phyloP scores from a whole-genome alignment of 495 filamentous ascomycete genomes.

The Tuber borchii region DNA sequence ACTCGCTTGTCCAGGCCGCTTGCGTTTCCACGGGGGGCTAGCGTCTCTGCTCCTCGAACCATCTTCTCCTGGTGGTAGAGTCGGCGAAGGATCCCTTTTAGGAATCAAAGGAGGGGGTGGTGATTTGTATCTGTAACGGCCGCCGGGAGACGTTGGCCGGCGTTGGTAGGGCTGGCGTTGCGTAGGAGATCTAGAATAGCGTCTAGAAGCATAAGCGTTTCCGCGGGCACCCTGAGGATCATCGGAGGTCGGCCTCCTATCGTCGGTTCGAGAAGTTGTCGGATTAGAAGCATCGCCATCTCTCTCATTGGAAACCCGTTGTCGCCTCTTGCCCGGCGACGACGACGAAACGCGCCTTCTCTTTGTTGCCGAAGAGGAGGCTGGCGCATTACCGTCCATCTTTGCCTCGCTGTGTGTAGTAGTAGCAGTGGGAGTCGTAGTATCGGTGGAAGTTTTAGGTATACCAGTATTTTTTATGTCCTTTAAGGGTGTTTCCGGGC shows the following conservation, averaged over 20 bases:
- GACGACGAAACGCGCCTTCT: background rate
- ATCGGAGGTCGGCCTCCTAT: conserved; percentile 3
- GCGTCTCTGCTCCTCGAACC: conserved; percentile 23
- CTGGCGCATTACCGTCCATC: background rate
- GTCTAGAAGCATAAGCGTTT: conserved; percentile 18
- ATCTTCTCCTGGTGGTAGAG: conserved; percentile 35
- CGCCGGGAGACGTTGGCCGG: conserved; percentile 20
- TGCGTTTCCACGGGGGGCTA: conserved; percentile 59
- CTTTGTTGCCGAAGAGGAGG: background rate
- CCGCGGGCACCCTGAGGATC: conserved; percentile 10
- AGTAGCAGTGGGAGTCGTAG: background rate
- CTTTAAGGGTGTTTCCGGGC: conserved; percentile 19
- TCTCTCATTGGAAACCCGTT: background rate
- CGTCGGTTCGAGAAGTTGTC: conserved; percentile 6
- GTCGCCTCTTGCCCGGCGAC: background rate
- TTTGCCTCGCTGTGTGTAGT: background rate
- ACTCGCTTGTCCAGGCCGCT: conserved; percentile 76
- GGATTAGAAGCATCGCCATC: background rate
- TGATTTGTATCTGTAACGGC: conserved; percentile 32
- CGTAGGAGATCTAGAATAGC: conserved; percentile 23
- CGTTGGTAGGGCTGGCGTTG: conserved; percentile 22
- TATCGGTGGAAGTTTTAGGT: conserved; percentile 4
- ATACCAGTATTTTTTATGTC: background rate
- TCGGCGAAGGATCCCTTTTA: conserved; percentile 34
- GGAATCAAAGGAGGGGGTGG: conserved; percentile 31